Evolutionary conservation across 2,329 filamentous ascomycete genomes (phyloP).

Genomic region (Leptographium galeiforme): DNA sequence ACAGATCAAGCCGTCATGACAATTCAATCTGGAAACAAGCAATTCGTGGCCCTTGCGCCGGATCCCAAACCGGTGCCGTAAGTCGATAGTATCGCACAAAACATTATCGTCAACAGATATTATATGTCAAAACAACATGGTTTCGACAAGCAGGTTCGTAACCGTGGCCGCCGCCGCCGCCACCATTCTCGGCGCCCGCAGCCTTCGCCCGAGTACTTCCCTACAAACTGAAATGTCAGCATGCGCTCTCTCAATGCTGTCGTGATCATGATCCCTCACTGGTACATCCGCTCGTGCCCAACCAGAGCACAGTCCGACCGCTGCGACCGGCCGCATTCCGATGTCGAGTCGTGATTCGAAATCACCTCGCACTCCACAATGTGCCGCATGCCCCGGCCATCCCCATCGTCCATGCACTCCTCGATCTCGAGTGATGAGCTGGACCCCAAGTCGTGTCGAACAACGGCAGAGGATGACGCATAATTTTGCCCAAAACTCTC

Average conservation of each 20-base stretch:
- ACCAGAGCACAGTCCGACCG: background rate
- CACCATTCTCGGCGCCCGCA: background rate
- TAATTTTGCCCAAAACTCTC: background rate
- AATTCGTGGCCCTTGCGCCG: too few relatives aligned
- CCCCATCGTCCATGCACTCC: conserved; percentile 2
- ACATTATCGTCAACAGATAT: too few relatives aligned
- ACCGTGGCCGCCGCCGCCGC: background rate
- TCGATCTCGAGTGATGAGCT: conserved; percentile 4
- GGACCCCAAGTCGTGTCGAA: background rate
- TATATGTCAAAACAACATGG: too few relatives aligned
- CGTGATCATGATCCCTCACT: background rate
- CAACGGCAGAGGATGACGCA: background rate
- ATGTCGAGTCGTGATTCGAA: conserved; percentile 3
- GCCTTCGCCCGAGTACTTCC: too few relatives aligned
- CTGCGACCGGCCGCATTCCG: background rate
- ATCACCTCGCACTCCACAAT: conserved; percentile 8
- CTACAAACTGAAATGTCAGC: background rate
- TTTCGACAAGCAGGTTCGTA: too few relatives aligned
- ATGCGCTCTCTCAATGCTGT: background rate
- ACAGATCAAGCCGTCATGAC: background rate
- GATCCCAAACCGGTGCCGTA: too few relatives aligned
- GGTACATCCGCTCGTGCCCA: background rate
- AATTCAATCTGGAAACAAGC: background rate
- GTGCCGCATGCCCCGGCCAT: background rate
- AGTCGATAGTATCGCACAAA: too few relatives aligned